Evolutionary conservation across 371 early-diverging fungal species (phyloP).

Genomic region (Rhizopus sp.): DNA sequence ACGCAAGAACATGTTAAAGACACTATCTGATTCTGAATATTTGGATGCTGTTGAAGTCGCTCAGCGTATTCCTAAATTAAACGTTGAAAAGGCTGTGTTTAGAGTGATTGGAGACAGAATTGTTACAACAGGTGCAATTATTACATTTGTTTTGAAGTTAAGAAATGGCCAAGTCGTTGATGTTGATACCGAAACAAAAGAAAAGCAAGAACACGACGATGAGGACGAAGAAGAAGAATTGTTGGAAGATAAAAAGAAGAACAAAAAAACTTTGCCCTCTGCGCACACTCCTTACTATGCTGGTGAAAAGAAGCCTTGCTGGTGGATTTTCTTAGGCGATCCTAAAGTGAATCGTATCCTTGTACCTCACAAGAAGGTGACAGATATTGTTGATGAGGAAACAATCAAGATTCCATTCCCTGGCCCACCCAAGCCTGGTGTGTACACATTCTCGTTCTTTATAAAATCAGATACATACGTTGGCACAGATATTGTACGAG

Average conservation of each 20-base stretch:
- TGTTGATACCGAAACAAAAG: constrained; percentile 26
- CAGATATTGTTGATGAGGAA: constrained; percentile 70
- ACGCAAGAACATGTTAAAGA: constrained; percentile 60
- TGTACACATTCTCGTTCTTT: constrained; percentile 79
- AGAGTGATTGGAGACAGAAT: constrained; percentile 78
- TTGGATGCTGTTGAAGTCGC: constrained; percentile 75
- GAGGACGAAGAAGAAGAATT: constrained; percentile 37
- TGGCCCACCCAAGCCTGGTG: constrained; percentile 87
- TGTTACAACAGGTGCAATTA: constrained; percentile 79
- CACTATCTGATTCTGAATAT: constrained; percentile 57
- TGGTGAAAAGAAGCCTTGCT: constrained; percentile 79
- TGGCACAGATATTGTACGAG: constrained; percentile 79
- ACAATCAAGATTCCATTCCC: constrained; percentile 89
- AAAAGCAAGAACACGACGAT: constrained; percentile 40
- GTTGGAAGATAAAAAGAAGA: constrained; percentile 38
- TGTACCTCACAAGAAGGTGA: constrained; percentile 74
- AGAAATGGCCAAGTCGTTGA: constrained; percentile 37
- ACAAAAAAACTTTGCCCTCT: constrained; percentile 32
- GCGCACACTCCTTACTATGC: constrained; percentile 74
- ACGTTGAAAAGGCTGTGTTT: constrained; percentile 77
- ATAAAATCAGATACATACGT: constrained; percentile 90
- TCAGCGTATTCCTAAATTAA: constrained; percentile 72
- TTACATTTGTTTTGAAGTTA: constrained; percentile 73
- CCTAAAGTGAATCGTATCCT: constrained; percentile 82
- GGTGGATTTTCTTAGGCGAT: constrained; percentile 94